Conservation (phyloP, 2,329 filamentous ascomycete species). For the Neofusicoccum laricinum region DNA sequence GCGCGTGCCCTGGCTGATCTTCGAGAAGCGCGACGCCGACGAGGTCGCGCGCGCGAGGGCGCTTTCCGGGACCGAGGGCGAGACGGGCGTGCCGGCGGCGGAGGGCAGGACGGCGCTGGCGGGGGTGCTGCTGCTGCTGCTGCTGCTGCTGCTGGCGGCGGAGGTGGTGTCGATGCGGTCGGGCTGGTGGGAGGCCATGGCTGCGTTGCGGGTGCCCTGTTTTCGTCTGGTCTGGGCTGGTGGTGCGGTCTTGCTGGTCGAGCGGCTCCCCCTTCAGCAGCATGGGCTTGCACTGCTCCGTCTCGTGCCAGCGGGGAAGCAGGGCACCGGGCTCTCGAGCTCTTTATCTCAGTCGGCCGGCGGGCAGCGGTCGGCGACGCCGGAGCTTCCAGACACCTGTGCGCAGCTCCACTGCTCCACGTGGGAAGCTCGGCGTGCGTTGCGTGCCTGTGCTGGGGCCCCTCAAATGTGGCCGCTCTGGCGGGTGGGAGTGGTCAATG, state of each 20-base stretch:
- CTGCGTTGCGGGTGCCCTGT: neutral
- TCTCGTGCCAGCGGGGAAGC: no score
- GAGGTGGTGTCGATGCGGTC: constrained; percentile 4
- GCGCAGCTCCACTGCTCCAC: neutral
- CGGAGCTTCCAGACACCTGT: neutral
- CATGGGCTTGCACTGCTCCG: no score
- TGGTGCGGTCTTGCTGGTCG: neutral
- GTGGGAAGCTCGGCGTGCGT: neutral
- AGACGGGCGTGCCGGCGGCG: neutral
- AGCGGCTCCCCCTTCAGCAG: no score
- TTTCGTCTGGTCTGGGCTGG: neutral
- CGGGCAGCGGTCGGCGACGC: neutral
- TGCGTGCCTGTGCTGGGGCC: neutral
- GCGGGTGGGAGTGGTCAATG: neutral
- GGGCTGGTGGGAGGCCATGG: neutral
- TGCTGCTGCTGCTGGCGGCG: neutral
- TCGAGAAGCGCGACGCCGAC: constrained; percentile 2
- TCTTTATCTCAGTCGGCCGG: no score
- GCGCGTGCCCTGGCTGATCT: neutral
- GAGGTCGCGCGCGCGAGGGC: neutral
- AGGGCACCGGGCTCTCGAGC: no score
- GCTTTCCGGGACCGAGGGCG: neutral
- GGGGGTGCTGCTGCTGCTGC: neutral
- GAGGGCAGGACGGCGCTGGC: neutral
- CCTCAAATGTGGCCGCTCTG: no score